Conservation (phyloP, 2,329 filamentous ascomycete species). For the Anthostomella pinea region DNA sequence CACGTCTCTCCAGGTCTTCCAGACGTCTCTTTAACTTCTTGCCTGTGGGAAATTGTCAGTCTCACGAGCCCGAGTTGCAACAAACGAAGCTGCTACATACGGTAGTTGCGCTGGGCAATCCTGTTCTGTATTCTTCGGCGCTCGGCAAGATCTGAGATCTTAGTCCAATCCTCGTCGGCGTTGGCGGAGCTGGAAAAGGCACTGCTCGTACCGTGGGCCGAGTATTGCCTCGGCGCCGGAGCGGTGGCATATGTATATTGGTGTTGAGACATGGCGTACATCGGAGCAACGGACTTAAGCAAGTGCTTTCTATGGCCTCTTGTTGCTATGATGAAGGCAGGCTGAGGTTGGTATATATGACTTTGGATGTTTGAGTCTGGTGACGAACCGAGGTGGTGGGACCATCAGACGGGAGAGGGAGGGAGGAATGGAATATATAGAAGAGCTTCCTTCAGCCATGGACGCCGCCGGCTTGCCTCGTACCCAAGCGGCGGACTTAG, state of each 20-base stretch:
- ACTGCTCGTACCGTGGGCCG: slow-evolving; percentile 78
- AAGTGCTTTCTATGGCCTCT: not conserved
- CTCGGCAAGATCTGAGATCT: slow-evolving; percentile 96
- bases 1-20: slow-evolving; percentile 79
- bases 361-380: slow-evolving; percentile 3
- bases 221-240: slow-evolving; percentile 61
- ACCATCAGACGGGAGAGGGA: slow-evolving; percentile 20
- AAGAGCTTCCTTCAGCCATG: slow-evolving; percentile 20
- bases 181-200: slow-evolving; percentile 93
- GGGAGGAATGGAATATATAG: slow-evolving; percentile 28
- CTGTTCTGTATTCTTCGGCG: slow-evolving; percentile 93
- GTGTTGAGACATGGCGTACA: slow-evolving; percentile 45
- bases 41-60: slow-evolving; percentile 4
- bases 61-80: not conserved
- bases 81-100: slow-evolving; percentile 46
- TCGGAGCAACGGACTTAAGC: slow-evolving; percentile 25
- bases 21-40: no score
- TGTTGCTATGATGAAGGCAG: not conserved
- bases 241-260: slow-evolving; percentile 40
- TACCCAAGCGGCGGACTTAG: not conserved
- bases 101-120: slow-evolving; percentile 96
- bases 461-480: slow-evolving; percentile 13
- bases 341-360: no score
- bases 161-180: slow-evolving; percentile 97
- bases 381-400: slow-evolving; percentile 23